Percentiles rank a stretch among this genome's conserved stretches.
Conservation (phyloP, 805 yeast species). For the Lachancea quebecensis region DNA sequence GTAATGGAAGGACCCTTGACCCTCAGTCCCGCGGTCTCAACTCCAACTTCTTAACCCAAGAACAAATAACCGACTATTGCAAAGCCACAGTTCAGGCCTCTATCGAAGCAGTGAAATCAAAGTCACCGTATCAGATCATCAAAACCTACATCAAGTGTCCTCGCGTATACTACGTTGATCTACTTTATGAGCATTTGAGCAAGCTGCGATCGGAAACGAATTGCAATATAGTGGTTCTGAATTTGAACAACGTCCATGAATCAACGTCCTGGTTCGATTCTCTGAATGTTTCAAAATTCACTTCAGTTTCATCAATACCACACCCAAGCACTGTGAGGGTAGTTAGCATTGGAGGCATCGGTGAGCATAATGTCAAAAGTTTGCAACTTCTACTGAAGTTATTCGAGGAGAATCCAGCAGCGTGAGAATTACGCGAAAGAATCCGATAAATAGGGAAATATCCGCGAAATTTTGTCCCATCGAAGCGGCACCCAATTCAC, state of each 20-base stretch:
- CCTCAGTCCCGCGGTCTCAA: constrained; percentile 5
- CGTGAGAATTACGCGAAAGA: neutral
- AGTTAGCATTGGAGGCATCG: constrained; percentile 30
- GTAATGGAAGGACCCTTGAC: constrained; percentile 1
- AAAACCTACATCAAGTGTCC: constrained; percentile 30
- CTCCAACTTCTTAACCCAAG: constrained; percentile 23
- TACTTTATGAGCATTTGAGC: constrained; percentile 23
- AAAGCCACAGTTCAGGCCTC: constrained; percentile 24
- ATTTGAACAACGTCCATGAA: constrained; percentile 30
- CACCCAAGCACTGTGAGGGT: constrained; percentile 30
- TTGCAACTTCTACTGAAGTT: constrained; percentile 15
- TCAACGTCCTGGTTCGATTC: constrained; percentile 27
- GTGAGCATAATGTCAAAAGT: constrained; percentile 28
- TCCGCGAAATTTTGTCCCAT: no score
- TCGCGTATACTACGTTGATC: constrained; percentile 24
- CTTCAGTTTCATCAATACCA: constrained; percentile 18
- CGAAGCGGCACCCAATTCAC: no score
- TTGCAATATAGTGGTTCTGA: constrained; percentile 30
- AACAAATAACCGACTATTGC: constrained; percentile 28
- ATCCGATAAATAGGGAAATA: no score
- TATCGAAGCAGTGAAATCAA: constrained; percentile 19
- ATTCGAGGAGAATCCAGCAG: neutral
- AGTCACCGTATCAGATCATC: constrained; percentile 28
- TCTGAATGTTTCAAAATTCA: constrained; percentile 16
- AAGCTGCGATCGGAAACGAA: constrained; percentile 28